Evolutionary conservation across 805 yeast genomes (phyloP).

Genomic region (Hanseniaspora vineae): DNA sequence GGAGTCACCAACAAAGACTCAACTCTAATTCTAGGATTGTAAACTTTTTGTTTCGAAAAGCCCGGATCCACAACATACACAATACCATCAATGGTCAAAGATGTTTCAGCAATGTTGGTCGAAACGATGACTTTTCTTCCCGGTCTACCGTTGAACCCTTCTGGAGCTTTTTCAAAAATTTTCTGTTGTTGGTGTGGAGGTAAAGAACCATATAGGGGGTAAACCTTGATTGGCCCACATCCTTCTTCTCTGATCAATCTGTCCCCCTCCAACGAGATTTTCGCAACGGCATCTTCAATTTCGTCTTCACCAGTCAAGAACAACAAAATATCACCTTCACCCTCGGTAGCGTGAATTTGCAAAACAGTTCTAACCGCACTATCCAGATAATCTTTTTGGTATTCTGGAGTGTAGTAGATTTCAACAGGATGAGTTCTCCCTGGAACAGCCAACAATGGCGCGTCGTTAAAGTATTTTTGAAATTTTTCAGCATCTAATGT

Average conservation of each 20-base stretch:
- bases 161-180: conserved; percentile 84
- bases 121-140: conserved; percentile 89
- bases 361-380: conserved; percentile 91
- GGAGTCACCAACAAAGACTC: conserved; percentile 92
- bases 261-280: conserved; percentile 78
- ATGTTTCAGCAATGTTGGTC: conserved; percentile 95
- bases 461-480: conserved; percentile 77
- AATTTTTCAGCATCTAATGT: conserved; percentile 95
- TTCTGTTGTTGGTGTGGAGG: conserved; percentile 94
- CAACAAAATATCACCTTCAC: conserved; percentile 75
- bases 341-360: conserved; percentile 95
- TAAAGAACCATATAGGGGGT: conserved; percentile 90
- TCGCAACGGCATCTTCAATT: conserved; percentile 92
- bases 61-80: conserved; percentile 98
- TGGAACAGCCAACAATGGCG: conserved; percentile 91
- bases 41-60: conserved; percentile 89
- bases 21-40: conserved; percentile 91
- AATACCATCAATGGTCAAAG: conserved; percentile 93
- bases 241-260: conserved; percentile 78
- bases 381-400: conserved; percentile 87
- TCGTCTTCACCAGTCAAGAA: conserved; percentile 96
- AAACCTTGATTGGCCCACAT: conserved; percentile 80
- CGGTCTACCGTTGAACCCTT: conserved; percentile 67
- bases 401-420: conserved; percentile 92
- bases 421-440: conserved; percentile 98